Conservation (phyloP, 225 moss, liverwort and hornwort genomes). For the Neckera pumila region DNA sequence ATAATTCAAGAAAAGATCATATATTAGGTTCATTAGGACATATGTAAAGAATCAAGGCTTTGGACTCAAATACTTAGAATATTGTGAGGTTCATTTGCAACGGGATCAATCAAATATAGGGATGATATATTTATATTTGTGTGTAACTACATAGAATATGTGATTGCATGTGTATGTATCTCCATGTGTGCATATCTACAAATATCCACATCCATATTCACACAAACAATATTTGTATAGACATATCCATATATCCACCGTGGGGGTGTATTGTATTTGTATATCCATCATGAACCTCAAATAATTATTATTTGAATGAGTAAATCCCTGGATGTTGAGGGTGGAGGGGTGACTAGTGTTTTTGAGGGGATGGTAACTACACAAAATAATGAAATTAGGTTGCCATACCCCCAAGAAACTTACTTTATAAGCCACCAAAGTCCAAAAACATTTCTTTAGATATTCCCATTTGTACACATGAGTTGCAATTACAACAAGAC, state of each 20-base stretch:
- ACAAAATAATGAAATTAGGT: too few species aligned
- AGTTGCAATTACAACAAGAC: too few species aligned
- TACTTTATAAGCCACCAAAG: too few species aligned
- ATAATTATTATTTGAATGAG: too few species aligned
- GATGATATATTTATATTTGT: background rate
- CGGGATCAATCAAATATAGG: background rate
- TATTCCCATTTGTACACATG: too few species aligned
- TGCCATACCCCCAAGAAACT: too few species aligned
- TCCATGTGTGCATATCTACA: rapidly evolving
- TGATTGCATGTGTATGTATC: background rate
- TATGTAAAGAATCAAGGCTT: too few species aligned
- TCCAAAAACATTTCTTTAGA: too few species aligned
- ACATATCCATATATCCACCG: rapidly evolving
- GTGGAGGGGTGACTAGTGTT: background rate
- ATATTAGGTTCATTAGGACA: too few species aligned
- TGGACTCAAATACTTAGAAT: too few species aligned
- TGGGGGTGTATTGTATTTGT: rapidly evolving
- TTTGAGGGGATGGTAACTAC: background rate
- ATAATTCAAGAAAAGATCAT: too few species aligned
- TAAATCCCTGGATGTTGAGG: rapidly evolving
- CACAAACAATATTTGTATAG: rapidly evolving
- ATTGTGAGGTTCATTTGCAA: too few species aligned
- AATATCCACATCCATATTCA: background rate
- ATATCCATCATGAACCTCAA: background rate
- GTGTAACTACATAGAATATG: background rate